Evolutionary conservation across 2,329 filamentous ascomycete genomes (phyloP), one percentile per base, ranked within the genome.

Genomic region (Ambrosiella xylebori): DNA sequence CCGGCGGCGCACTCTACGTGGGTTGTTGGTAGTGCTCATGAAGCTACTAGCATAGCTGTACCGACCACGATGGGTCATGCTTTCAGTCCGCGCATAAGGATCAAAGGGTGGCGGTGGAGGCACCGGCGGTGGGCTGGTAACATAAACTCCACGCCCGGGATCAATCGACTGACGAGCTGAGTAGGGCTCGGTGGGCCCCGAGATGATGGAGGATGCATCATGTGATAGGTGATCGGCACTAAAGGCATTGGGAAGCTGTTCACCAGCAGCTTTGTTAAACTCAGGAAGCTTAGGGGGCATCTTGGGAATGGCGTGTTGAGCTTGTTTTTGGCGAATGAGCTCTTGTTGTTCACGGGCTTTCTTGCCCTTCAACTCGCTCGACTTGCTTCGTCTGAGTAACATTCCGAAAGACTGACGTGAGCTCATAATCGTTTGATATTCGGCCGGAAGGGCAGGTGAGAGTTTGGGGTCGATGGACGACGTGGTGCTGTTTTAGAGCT

Each of bases 21-120:
- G 91, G 70, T 86, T 95, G 74, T 95, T 95, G 73, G 95, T 82
- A 61, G 88, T 86, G 75, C 88, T 95, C 64, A 91, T 80, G 57
- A 87, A 85, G 71, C 86, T 94, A 73, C 87, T 95, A 59, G 91
- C 89, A 72, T 96, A 97, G 73, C 90, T 96, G 73, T 95, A 95
- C 63, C 93, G 86, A 61, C 91, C 89, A 64, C 93, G 88, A 71
- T 97, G 85, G 64, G 91, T 90, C 88, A 97, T 96, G 76, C 91
- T 96, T 74, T 94, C 88, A 40, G 86, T 84, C 62, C 87, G 80
- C 51, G 85, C 82, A 67, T 93, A 93, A 12, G 87, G 85, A 65
- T 95, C 88, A 62, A 79, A 76, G 65, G 75, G 78, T 12, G 54
- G 54, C 52, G 80, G 80, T 1, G 82, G 80, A 69, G 61, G 68